phyloP scores from a whole-genome alignment of 2,329 filamentous ascomycete species.

The Aureobasidium sp. region DNA sequence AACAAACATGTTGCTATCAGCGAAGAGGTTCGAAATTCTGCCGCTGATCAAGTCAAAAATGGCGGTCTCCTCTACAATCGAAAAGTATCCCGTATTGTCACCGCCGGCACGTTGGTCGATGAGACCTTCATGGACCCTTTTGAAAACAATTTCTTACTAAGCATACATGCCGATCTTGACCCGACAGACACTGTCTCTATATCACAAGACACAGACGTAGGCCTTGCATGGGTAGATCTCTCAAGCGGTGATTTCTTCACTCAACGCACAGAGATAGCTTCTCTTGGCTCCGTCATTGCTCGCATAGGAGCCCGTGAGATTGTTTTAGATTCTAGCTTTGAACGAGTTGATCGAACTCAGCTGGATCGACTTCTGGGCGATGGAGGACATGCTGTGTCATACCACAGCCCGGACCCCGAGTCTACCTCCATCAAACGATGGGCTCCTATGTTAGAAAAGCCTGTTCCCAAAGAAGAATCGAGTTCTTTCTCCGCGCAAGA shows the following conservation, averaged over 20 bases:
- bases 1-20: conserved; percentile 88
- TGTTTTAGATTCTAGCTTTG: conserved; percentile 53
- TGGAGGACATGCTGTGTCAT: conserved; percentile 62
- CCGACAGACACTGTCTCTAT: background rate
- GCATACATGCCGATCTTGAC: conserved; percentile 52
- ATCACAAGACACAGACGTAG: conserved; percentile 40
- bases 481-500: conserved; percentile 58
- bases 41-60: conserved; percentile 60
- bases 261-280: conserved; percentile 61
- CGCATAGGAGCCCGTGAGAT: conserved; percentile 80
- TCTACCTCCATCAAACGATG: conserved; percentile 51
- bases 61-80: conserved; percentile 80
- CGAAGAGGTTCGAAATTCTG: conserved; percentile 77
- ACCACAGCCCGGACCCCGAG: conserved; percentile 35
- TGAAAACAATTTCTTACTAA: conserved; percentile 86
- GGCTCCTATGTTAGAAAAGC: conserved; percentile 67
- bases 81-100: conserved; percentile 77
- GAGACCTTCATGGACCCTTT: conserved; percentile 95
- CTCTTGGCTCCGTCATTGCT: conserved; percentile 71
- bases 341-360: conserved; percentile 35
- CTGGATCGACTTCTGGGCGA: conserved; percentile 25
- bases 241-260: conserved; percentile 94
- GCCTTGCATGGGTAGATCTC: conserved; percentile 87
- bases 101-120: conserved; percentile 90
- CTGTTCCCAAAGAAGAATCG: conserved; percentile 43